Conservation (phyloP, 1,139 yeast species). For the Candida buenavistaensis region DNA sequence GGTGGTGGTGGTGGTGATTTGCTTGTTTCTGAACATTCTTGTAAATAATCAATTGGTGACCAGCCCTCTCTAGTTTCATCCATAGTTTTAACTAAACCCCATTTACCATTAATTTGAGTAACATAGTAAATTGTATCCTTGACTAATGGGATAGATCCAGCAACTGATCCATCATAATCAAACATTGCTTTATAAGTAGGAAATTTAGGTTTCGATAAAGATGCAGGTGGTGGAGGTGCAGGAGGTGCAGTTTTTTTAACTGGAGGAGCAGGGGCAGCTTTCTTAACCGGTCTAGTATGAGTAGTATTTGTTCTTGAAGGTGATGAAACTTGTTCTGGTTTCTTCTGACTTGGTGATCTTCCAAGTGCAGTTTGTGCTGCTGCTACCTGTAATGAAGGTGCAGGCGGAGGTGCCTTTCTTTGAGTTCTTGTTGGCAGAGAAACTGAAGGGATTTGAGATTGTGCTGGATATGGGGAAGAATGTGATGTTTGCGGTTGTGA, state of each 20-base stretch:
- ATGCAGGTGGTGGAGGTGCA: slow-evolving; percentile 60
- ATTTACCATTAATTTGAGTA: slow-evolving; percentile 73
- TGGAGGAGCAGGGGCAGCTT: slow-evolving; percentile 41
- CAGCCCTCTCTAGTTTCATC: slow-evolving; percentile 88
- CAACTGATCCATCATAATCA: slow-evolving; percentile 85
- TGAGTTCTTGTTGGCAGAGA: slow-evolving; percentile 13
- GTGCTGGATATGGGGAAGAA: slow-evolving; percentile 15
- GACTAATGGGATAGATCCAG: slow-evolving; percentile 73
- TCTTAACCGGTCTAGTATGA: slow-evolving; percentile 28
- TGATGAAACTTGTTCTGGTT: slow-evolving; percentile 4
- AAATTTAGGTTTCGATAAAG: slow-evolving; percentile 63
- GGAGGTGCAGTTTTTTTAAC: slow-evolving; percentile 49
- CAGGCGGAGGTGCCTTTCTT: slow-evolving; percentile 17
- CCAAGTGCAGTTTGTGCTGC: slow-evolving; percentile 20
- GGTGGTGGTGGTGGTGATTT: slow-evolving; percentile 37
- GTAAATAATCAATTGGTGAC: slow-evolving; percentile 93
- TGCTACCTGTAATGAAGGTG: slow-evolving; percentile 15
- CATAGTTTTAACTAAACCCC: slow-evolving; percentile 84
- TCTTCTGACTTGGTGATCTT: slow-evolving; percentile 8
- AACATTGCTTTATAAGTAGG: slow-evolving; percentile 87
- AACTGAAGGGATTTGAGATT: slow-evolving; percentile 14
- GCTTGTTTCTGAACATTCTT: slow-evolving; percentile 46
- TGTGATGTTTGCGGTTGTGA: slow-evolving; percentile 16
- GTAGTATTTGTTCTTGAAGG: slow-evolving; percentile 15
- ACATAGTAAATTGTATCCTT: slow-evolving; percentile 75